These are phyloP conservation scores for Trypethelium eluteriae DNA, from an alignment of 495 filamentous ascomycete species.

Conservation along the genomic window DNA sequence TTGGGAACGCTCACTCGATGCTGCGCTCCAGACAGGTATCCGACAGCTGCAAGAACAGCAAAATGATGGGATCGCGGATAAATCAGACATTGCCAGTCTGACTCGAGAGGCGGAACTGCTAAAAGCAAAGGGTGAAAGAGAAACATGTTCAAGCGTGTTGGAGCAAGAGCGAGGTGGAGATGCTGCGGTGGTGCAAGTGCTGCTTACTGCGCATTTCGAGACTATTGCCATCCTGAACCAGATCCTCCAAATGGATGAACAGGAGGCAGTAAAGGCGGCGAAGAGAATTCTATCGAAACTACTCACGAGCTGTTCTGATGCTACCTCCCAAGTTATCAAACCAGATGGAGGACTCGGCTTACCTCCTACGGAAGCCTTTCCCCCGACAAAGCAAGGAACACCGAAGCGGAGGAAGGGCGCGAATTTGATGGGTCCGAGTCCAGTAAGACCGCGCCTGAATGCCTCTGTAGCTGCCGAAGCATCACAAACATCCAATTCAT, in stretches of 20 bases:
- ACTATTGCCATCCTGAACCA: slow-evolving; percentile 72
- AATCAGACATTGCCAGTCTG: slow-evolving; percentile 62
- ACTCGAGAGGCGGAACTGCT: slow-evolving; percentile 75
- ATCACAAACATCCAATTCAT: slow-evolving; percentile 37
- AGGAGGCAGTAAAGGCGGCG: slow-evolving; percentile 72
- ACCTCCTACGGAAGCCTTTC: slow-evolving; percentile 46
- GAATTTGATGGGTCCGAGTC: slow-evolving; percentile 34
- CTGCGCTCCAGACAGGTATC: slow-evolving; percentile 78
- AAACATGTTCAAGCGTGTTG: slow-evolving; percentile 64
- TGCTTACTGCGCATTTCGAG: slow-evolving; percentile 87
- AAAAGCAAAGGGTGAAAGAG: slow-evolving; percentile 74
- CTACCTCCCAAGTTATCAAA: slow-evolving; percentile 76
- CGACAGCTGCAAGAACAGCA: slow-evolving; percentile 60
- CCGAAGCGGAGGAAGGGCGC: slow-evolving; percentile 65
- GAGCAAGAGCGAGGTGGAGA: slow-evolving; percentile 81
- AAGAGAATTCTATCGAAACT: slow-evolving; percentile 72
- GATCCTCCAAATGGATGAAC: slow-evolving; percentile 70
- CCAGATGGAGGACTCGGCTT: slow-evolving; percentile 69
- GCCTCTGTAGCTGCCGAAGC: slow-evolving; percentile 37
- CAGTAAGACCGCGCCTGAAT: slow-evolving; percentile 24
- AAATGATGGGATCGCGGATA: slow-evolving; percentile 57
- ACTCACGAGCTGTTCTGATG: slow-evolving; percentile 62
- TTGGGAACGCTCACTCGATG: slow-evolving; percentile 80
- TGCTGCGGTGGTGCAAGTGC: slow-evolving; percentile 64
- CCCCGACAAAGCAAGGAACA: slow-evolving; percentile 61